A percentile compares a stretch with the other conserved stretches of the same genome.
phyloP scores from a whole-genome alignment of 371 early-diverging fungal species.

The Actinomortierella wolfii region DNA sequence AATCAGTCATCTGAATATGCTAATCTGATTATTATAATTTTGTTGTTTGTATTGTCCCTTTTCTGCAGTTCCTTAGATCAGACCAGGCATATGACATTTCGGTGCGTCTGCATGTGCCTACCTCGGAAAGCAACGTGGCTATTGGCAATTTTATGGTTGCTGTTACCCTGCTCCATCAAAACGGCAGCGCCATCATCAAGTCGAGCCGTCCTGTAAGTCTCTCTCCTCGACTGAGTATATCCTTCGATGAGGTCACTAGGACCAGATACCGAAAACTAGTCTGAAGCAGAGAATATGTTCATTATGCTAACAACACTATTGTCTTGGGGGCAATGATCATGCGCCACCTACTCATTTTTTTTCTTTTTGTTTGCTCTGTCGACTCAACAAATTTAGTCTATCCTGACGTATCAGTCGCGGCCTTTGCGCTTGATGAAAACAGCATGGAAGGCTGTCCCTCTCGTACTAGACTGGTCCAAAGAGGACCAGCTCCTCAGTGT shows the following conservation, averaged over 20 bases:
- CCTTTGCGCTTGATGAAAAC: slow-evolving; percentile 70
- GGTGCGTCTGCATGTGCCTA: slow-evolving; percentile 79
- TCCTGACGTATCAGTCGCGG: slow-evolving; percentile 75
- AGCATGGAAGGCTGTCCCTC: slow-evolving; percentile 64
- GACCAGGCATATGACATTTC: slow-evolving; percentile 78
- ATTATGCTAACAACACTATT: no score
- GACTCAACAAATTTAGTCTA: slow-evolving; percentile 50
- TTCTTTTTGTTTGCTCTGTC: no score
- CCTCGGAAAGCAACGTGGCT: slow-evolving; percentile 76
- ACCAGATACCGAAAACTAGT: no score
- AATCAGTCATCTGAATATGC: slow-evolving; percentile 3
- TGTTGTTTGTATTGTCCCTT: background rate
- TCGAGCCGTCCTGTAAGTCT: slow-evolving; percentile 71
- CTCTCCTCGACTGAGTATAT: no score
- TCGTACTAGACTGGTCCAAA: slow-evolving; percentile 66
- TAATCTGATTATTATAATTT: background rate
- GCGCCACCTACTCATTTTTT: no score
- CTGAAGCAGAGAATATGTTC: no score
- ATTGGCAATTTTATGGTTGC: slow-evolving; percentile 90
- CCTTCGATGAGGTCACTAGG: no score
- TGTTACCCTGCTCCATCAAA: slow-evolving; percentile 61
- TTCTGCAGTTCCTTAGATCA: slow-evolving; percentile 55
- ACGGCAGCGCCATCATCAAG: slow-evolving; percentile 53
- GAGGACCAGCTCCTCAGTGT: slow-evolving; percentile 76
- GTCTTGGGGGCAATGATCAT: no score